Conservation (phyloP, 192 early-diverging fungal genomes). For the Haplosporangium gracile region DNA sequence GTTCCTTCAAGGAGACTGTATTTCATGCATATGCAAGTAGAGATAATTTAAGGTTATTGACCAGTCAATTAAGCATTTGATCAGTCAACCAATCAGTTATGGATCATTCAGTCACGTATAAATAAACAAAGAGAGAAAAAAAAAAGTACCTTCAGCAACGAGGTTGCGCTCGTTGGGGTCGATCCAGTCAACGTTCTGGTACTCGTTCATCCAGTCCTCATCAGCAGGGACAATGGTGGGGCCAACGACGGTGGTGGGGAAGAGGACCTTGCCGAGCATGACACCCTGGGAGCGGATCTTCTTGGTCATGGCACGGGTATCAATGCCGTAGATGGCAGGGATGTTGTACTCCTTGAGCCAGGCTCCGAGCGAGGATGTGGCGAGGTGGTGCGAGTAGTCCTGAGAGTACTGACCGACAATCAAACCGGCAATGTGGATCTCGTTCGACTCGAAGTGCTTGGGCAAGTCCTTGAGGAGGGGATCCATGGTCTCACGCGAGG, state of each 20-base stretch:
- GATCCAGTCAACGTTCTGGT: slow-evolving; percentile 89
- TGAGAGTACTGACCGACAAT: slow-evolving; percentile 93
- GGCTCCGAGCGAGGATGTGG: slow-evolving; percentile 81
- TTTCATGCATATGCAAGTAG: background rate
- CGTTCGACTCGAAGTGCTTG: slow-evolving; percentile 93
- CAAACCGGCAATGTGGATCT: slow-evolving; percentile 95
- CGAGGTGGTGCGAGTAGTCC: slow-evolving; percentile 95
- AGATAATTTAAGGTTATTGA: background rate
- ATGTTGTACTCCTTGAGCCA: slow-evolving; percentile 96
- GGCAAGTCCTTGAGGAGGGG: slow-evolving; percentile 87
- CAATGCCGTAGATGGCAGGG: slow-evolving; percentile 95
- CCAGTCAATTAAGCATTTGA: background rate
- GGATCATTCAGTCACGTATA: background rate
- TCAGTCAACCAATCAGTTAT: background rate
- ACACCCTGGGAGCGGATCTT: slow-evolving; percentile 94
- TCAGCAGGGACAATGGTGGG: slow-evolving; percentile 57
- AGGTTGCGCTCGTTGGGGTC: slow-evolving; percentile 96
- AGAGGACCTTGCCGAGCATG: slow-evolving; percentile 91
- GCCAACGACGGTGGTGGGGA: slow-evolving; percentile 75
- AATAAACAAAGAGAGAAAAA: background rate
- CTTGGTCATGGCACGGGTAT: slow-evolving; percentile 97
- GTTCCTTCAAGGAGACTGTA: slow-evolving; percentile 86
- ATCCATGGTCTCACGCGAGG: slow-evolving; percentile 89
- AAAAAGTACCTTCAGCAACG: slow-evolving; percentile 78
- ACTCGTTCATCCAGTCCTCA: slow-evolving; percentile 72